Conservation (phyloP, 805 yeast species). For the Starmera quercuum region DNA sequence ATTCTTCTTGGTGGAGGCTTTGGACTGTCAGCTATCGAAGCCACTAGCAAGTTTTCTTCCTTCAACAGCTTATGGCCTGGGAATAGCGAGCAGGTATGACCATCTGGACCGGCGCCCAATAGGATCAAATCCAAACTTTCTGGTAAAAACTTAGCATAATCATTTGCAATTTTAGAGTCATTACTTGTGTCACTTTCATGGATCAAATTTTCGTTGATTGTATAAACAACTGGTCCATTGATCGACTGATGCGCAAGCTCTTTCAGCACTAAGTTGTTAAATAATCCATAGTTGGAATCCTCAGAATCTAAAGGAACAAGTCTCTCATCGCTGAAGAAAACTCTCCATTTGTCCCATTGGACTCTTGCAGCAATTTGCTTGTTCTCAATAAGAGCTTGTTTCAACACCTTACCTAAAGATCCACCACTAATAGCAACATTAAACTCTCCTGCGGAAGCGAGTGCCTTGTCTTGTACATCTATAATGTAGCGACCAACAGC, state of each 20-base stretch:
- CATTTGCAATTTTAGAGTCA: slow-evolving; percentile 46
- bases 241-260: slow-evolving; percentile 29
- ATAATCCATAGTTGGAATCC: slow-evolving; percentile 82
- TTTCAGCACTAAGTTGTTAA: slow-evolving; percentile 42
- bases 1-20: slow-evolving; percentile 93
- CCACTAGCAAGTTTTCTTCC: slow-evolving; percentile 45
- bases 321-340: slow-evolving; percentile 88
- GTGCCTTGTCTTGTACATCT: slow-evolving; percentile 51
- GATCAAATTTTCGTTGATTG: slow-evolving; percentile 59
- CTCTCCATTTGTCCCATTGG: slow-evolving; percentile 69
- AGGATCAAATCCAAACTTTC: slow-evolving; percentile 52
- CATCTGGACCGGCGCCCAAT: slow-evolving; percentile 93
- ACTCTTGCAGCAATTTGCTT: slow-evolving; percentile 33
- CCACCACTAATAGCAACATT: slow-evolving; percentile 88
- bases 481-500: slow-evolving; percentile 61
- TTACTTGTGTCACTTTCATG: slow-evolving; percentile 44
- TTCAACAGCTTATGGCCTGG: slow-evolving; percentile 70
- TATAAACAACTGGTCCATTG: slow-evolving; percentile 48
- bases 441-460: slow-evolving; percentile 40
- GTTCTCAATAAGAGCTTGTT: slow-evolving; percentile 59
- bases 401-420: slow-evolving; percentile 65
- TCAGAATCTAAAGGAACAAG: slow-evolving; percentile 73
- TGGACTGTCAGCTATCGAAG: slow-evolving; percentile 75
- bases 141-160: slow-evolving; percentile 56
- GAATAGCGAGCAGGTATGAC: slow-evolving; percentile 90